phyloP scores from a whole-genome alignment of 2,329 filamentous ascomycete genomes.

The Pseudocercospora fuligena region DNA sequence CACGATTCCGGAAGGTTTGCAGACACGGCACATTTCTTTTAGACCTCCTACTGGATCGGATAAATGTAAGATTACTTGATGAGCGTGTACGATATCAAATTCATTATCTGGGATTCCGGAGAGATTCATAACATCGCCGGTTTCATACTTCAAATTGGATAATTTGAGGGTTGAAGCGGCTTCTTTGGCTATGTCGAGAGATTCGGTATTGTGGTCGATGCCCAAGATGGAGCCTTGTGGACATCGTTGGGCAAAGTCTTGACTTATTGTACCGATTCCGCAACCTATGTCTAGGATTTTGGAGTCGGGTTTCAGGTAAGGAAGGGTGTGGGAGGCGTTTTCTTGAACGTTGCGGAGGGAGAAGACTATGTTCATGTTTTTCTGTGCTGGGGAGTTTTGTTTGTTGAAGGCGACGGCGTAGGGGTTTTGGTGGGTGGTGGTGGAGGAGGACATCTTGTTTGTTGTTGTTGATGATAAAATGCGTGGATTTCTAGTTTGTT shows the following conservation, averaged over 20 bases:
- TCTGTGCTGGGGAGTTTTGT: background rate
- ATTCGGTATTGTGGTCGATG: slow-evolving; percentile 36
- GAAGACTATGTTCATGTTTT: slow-evolving; percentile 1
- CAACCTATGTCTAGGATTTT: slow-evolving; percentile 44
- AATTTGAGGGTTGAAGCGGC: background rate
- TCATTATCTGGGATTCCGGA: background rate
- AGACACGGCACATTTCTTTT: background rate
- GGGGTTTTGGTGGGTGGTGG: too few relatives aligned
- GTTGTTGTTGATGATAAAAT: too few relatives aligned
- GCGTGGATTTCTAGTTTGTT: too few relatives aligned
- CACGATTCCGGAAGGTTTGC: background rate
- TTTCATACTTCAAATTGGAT: background rate
- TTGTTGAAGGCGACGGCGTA: background rate
- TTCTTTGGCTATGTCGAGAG: background rate
- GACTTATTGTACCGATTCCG: slow-evolving; percentile 44
- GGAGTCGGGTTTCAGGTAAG: slow-evolving; percentile 32
- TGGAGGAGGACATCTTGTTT: too few relatives aligned
- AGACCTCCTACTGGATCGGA: slow-evolving; percentile 47
- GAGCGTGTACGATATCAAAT: slow-evolving; percentile 63
- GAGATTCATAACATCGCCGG: background rate
- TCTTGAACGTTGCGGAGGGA: slow-evolving; percentile 20
- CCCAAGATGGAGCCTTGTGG: slow-evolving; percentile 38
- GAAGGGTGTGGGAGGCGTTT: slow-evolving; percentile 25
- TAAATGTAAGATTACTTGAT: slow-evolving; percentile 62
- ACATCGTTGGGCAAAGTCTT: slow-evolving; percentile 36